Base-by-base conservation (phyloP, 495 filamentous ascomycete species). In the Aspergillus bridgeri region DNA sequence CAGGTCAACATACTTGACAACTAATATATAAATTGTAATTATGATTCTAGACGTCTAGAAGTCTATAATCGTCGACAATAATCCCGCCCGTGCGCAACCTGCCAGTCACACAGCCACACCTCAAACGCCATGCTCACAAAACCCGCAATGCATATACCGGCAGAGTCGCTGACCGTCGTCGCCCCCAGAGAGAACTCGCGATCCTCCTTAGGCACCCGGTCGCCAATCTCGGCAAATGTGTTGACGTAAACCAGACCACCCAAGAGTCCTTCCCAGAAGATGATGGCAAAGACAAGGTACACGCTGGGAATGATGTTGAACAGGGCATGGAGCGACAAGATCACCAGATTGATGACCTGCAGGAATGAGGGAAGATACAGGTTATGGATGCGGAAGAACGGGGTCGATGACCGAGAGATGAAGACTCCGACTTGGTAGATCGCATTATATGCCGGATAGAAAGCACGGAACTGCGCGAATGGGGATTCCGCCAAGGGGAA, bases 211-310 rank as follows among this genome's bases (percentile, higher is more conserved):
- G 83, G 81, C 0, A 96, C 88, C 8, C 84, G 82, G 53, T 97
- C 89, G 64, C 86, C 85, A 58, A 98, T 94, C 69, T 93, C 89
- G 1, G 92, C 91, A 72, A 96, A 98, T 0, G 92, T 96, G 58
- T 93, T 96, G 46, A 98, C 91, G 64, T 98, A 98, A 0, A 97
- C 94, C 8, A 87, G 72, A 0, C 94, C 94, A 6, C 94, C 94
- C 0, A 98, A 77, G 42, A 98, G 70, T 0, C 94, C 94, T 67
- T 96, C 93, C 93, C 94, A 97, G 66, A 97, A 96, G n/a, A 96
- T 75, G 47, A 97, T 75, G 6, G 80, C 65, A 67, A 96, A 96
- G 4, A 97, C 71, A 20, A 96, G 64, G 64, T 88, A 97, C 9
- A 97, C 86, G 54, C 73, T 89, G 0, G 93, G 93, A 42, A 97